These are phyloP conservation scores for Magnolia changhungtana DNA, from an alignment of 164 flowering plant species.

Conservation along the genomic window DNA sequence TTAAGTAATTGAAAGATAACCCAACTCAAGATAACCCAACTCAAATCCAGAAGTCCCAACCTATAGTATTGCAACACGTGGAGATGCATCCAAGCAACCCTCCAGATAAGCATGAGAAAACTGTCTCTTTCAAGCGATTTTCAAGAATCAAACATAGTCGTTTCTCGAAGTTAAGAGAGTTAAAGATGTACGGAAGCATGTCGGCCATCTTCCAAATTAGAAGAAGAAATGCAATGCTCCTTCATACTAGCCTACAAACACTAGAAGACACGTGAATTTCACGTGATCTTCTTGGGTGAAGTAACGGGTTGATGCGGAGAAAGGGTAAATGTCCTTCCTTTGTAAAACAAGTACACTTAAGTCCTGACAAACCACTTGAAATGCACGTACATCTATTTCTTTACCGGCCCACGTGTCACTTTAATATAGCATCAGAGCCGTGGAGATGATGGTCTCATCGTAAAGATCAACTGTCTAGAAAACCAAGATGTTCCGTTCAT, in stretches of 20 bases:
- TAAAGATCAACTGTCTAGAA: too few relatives aligned
- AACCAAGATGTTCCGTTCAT: too few relatives aligned
- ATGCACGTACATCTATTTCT: too few relatives aligned
- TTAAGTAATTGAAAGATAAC: too few relatives aligned
- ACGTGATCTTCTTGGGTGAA: neutral
- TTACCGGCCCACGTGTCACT: too few relatives aligned
- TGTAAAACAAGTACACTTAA: neutral
- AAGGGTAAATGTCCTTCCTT: neutral
- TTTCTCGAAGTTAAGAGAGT: neutral
- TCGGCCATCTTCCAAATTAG: conserved; percentile 2
- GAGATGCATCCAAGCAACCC: too few relatives aligned
- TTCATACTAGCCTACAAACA: neutral
- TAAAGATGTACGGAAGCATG: neutral
- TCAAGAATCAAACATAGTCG: neutral
- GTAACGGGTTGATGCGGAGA: neutral
- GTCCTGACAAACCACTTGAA: neutral
- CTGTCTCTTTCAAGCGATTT: neutral
- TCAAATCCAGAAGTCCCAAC: too few relatives aligned
- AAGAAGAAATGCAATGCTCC: neutral
- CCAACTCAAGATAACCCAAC: too few relatives aligned
- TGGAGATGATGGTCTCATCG: too few relatives aligned
- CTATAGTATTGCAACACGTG: too few relatives aligned
- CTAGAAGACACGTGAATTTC: neutral
- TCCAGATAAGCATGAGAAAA: too few relatives aligned
- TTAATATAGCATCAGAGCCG: too few relatives aligned